Percentiles rank a stretch among this genome's conserved stretches.
phyloP scores from a whole-genome alignment of 495 filamentous ascomycete species.

The Venustampulla echinocandica region DNA sequence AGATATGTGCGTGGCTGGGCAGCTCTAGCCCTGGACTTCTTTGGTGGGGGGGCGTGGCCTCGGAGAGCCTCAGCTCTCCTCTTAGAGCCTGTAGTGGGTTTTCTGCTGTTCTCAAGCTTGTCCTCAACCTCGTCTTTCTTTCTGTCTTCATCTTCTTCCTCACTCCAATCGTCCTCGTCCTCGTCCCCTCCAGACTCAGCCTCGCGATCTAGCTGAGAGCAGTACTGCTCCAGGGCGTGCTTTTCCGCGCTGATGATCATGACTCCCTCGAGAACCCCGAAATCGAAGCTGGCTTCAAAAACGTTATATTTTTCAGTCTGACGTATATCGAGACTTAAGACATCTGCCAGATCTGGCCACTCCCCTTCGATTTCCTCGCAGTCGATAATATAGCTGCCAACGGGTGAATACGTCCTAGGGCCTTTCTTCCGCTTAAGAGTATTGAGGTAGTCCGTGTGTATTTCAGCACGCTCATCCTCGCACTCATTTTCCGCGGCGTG shows the following conservation, averaged over 20 bases:
- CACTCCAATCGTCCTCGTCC: not conserved
- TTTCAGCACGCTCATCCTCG: slow-evolving; percentile 8
- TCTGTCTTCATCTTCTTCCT: not conserved
- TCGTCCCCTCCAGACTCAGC: not conserved
- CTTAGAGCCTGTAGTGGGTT: slow-evolving; percentile 4
- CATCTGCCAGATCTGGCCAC: slow-evolving; percentile 8
- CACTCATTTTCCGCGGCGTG: slow-evolving; percentile 8
- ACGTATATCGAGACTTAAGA: slow-evolving; percentile 15
- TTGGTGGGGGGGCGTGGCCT: slow-evolving; percentile 9
- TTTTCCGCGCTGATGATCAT: slow-evolving; percentile 16
- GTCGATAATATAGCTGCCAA: slow-evolving; percentile 21
- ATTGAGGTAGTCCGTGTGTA: slow-evolving; percentile 6
- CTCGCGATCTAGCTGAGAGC: slow-evolving; percentile 6
- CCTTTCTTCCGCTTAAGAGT: not conserved
- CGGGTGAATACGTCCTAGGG: slow-evolving; percentile 3
- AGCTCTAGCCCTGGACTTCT: slow-evolving; percentile 16
- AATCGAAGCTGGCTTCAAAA: slow-evolving; percentile 16
- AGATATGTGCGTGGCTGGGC: slow-evolving; percentile 8
- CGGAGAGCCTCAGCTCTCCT: slow-evolving; percentile 14
- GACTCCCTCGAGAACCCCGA: slow-evolving; percentile 17
- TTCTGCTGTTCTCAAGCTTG: not conserved
- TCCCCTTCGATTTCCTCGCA: slow-evolving; percentile 15
- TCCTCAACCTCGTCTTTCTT: slow-evolving; percentile 5
- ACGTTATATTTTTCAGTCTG: slow-evolving; percentile 5
- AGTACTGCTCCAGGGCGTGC: slow-evolving; percentile 9